Percentiles rank a stretch among this genome's conserved stretches.
These are phyloP conservation scores for Alternaria infectoria DNA, from an alignment of 2,329 filamentous ascomycete species.

Conservation along the genomic window DNA sequence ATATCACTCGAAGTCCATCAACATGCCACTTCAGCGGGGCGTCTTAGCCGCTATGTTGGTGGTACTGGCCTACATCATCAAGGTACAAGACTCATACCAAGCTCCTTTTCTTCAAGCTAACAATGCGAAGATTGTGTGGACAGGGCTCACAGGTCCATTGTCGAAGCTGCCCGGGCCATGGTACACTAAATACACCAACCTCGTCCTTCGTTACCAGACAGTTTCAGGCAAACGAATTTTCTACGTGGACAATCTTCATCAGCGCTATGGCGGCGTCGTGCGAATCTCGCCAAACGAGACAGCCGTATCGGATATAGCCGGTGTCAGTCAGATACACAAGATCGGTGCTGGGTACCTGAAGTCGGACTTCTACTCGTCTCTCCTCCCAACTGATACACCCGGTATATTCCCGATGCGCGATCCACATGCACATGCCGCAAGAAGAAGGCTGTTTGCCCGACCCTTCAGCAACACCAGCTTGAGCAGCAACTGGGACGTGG, in stretches of 20 bases:
- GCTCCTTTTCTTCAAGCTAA: background rate
- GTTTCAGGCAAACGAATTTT: constrained; percentile 46
- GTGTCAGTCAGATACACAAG: constrained; percentile 35
- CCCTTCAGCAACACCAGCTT: constrained; percentile 47
- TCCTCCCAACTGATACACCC: constrained; percentile 15
- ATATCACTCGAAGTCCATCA: background rate
- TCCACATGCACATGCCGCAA: constrained; percentile 41
- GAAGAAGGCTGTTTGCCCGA: constrained; percentile 47
- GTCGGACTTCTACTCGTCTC: constrained; percentile 46
- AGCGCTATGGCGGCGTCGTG: constrained; percentile 35
- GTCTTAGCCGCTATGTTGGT: background rate
- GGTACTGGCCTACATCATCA: background rate
- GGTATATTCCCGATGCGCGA: constrained; percentile 50
- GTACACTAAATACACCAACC: constrained; percentile 37
- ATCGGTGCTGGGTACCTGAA: constrained; percentile 53
- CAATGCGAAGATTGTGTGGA: background rate
- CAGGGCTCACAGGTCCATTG: constrained; percentile 4
- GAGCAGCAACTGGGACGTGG: constrained; percentile 45
- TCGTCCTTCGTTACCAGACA: constrained; percentile 45
- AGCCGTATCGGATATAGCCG: constrained; percentile 24
- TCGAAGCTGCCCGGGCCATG: constrained; percentile 38
- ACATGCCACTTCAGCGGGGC: background rate
- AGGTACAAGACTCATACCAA: background rate
- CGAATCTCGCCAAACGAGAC: constrained; percentile 35
- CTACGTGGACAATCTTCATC: constrained; percentile 49